Base-by-base conservation (phyloP, 1,284 basidiomycete genomes). In the Moniliophthora roreri region DNA sequence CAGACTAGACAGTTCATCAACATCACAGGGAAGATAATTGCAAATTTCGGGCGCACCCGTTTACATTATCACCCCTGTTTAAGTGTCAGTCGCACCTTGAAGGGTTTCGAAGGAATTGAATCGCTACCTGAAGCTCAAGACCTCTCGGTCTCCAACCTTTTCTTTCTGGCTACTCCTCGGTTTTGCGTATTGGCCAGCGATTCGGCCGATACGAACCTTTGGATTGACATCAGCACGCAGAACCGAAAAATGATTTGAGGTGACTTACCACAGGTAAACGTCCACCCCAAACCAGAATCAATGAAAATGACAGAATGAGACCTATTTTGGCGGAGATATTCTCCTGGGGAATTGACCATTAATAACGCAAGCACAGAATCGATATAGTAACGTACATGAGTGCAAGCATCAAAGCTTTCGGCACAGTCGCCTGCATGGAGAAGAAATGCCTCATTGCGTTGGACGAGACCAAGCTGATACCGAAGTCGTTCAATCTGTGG, bases 371-470 rank as follows among this genome's bases (percentile, higher is more conserved):
- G 26, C 26, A 40, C 11, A 11, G 28, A 11, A 32, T 32, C 11
- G 28, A 11, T 6, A 6, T 32, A 32, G n/a, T 40, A 28, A 69
- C 82, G 59, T 65, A 92, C 92, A 62, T 91, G 82, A 0, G 92
- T 94, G 67, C 93, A 95, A 1, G 92, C 91, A 61, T 93, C 89
- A 63, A 96, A 95, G 66, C 91, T 89, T 70, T 96, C 95, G 20
- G 95, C 96, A 63, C 95, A 99, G 67, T 99, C 97, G 9, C 96
- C 97, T 2, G 95, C 95, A 61, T 99, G 96, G 0, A 99, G 81
- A 26, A 99, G 78, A 72, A 99, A 99, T 0, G 94, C 94, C 64
- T 95, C 84, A 58, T 91, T 89, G n/a, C 78, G 77, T 54, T 95
- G 90, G 4, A 96, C 94, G 46, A 83, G 81, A 16, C 79, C 76